Conservation (phyloP, 345 rosid genomes). For the Zanthoxylum bungeanum region DNA sequence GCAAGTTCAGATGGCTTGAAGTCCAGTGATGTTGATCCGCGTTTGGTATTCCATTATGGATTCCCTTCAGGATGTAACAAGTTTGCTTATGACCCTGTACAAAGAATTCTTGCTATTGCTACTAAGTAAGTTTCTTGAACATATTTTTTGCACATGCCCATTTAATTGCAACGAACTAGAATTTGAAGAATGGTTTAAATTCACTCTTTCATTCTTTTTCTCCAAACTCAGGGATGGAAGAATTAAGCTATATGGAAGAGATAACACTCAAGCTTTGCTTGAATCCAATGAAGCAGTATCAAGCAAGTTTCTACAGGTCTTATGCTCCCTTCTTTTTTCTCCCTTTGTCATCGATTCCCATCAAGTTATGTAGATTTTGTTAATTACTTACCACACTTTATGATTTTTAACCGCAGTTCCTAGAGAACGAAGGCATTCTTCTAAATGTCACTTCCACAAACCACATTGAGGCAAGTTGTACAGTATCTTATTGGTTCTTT, state of each 20-base stretch:
- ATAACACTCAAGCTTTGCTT: constrained; percentile 64
- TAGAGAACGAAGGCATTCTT: constrained; percentile 70
- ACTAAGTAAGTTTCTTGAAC: constrained; percentile 58
- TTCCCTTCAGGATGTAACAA: constrained; percentile 65
- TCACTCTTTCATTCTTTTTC: not conserved
- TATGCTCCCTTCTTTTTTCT: too few relatives aligned
- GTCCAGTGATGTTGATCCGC: constrained; percentile 74
- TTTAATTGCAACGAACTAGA: not conserved
- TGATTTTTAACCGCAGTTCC: constrained; percentile 44
- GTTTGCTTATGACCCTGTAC: constrained; percentile 68
- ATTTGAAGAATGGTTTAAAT: not conserved
- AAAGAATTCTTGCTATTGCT: constrained; percentile 69
- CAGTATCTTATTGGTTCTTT: not conserved
- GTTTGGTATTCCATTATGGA: constrained; percentile 72
- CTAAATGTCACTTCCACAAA: constrained; percentile 66
- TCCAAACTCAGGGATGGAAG: constrained; percentile 83
- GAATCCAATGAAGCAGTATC: constrained; percentile 55
- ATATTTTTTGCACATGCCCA: too few relatives aligned
- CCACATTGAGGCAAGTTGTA: constrained; percentile 68
- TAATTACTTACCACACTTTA: constrained; percentile 16
- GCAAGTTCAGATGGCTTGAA: constrained; percentile 55
- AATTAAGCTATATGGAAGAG: constrained; percentile 75
- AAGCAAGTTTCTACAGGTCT: constrained; percentile 84
- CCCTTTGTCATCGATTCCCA: not conserved
- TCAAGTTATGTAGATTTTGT: constrained; percentile 1